phyloP scores from a whole-genome alignment of 306 rosid species.

The Cucurbita argyrosperma region DNA sequence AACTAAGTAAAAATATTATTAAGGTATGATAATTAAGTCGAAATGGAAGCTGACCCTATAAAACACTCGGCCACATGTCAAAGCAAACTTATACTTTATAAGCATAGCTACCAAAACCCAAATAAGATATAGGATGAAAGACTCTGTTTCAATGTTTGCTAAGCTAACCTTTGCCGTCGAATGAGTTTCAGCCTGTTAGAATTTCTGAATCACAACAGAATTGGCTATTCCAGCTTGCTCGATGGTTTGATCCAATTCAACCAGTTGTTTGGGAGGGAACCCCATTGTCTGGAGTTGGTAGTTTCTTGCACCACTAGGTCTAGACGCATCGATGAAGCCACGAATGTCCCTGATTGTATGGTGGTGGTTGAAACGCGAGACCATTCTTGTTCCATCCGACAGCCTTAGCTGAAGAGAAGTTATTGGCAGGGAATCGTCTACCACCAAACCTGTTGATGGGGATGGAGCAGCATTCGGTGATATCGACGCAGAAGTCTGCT shows the following conservation, averaged over 20 bases:
- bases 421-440: slow-evolving; percentile 53
- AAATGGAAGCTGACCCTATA: not conserved
- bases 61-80: not conserved
- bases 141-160: not conserved
- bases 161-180: not conserved
- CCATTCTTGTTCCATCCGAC: slow-evolving; percentile 93
- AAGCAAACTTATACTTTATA: not conserved
- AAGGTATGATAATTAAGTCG: not conserved
- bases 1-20: too few relatives aligned
- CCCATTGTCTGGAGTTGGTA: slow-evolving; percentile 87
- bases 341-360: slow-evolving; percentile 78
- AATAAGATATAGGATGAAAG: not conserved
- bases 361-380: slow-evolving; percentile 73
- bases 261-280: slow-evolving; percentile 91
- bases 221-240: slow-evolving; percentile 84
- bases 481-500: slow-evolving; percentile 14
- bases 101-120: slow-evolving; percentile 1
- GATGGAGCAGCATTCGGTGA: slow-evolving; percentile 30
- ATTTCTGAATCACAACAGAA: slow-evolving; percentile 74
- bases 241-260: slow-evolving; percentile 71
- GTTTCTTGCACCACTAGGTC: slow-evolving; percentile 56
- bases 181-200: slow-evolving; percentile 14
- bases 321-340: slow-evolving; percentile 75
- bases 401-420: slow-evolving; percentile 87
- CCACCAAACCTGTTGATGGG: slow-evolving; percentile 52